Conservation (phyloP, 1,284 basidiomycete species). For the Chondrostereum purpureum region DNA sequence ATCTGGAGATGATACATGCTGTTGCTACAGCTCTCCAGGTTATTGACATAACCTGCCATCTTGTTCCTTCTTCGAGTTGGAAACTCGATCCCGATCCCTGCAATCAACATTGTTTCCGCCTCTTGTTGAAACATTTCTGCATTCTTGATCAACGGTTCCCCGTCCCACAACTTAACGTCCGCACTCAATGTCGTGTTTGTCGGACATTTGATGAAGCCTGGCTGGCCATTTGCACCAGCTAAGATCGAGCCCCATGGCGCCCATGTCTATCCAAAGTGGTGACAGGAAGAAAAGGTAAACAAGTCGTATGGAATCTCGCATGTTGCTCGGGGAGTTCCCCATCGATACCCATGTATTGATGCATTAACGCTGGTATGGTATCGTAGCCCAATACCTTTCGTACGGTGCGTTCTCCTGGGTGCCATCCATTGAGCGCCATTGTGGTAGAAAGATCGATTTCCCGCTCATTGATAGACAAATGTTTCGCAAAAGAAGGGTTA, state of each 20-base stretch:
- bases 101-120: constrained; percentile 30
- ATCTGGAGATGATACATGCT: constrained; percentile 26
- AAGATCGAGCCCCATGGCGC: constrained; percentile 45
- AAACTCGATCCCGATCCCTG: constrained; percentile 58
- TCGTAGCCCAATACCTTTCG: constrained; percentile 30
- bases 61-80: constrained; percentile 54
- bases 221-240: constrained; percentile 28
- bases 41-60: constrained; percentile 45
- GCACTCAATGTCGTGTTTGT: constrained; percentile 35
- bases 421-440: constrained; percentile 39
- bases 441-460: no score
- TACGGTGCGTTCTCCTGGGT: constrained; percentile 34
- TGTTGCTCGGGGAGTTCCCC: constrained; percentile 39
- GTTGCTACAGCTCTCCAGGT: constrained; percentile 22
- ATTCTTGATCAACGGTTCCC: constrained; percentile 47
- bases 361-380: constrained; percentile 22
- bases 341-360: constrained; percentile 22
- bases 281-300: constrained; percentile 39
- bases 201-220: constrained; percentile 39
- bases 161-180: constrained; percentile 40
- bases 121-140: constrained; percentile 17
- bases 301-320: constrained; percentile 34
- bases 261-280: constrained; percentile 35
- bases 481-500: no score
- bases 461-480: no score